Conservation (phyloP, 2,329 filamentous ascomycete species). For the Lasiodiplodia citricola region DNA sequence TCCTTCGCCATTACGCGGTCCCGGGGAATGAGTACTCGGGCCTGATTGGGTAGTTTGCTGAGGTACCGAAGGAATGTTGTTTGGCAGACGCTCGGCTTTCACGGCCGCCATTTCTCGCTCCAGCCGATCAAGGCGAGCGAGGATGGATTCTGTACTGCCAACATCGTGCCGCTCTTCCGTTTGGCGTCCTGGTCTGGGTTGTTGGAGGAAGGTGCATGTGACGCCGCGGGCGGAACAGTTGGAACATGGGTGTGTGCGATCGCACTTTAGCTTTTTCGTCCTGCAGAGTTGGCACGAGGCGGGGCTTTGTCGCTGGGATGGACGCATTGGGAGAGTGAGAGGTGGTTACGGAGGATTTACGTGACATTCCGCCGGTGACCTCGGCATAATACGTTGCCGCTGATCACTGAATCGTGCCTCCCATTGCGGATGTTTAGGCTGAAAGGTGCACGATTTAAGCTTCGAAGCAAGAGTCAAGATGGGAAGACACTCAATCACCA, state of each 20-base stretch:
- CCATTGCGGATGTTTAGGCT: too few relatives aligned
- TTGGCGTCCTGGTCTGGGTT: not conserved
- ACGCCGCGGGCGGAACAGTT: not conserved
- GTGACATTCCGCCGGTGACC: too few relatives aligned
- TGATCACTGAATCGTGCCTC: too few relatives aligned
- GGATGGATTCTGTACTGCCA: not conserved
- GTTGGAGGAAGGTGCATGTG: not conserved
- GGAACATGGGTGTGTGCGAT: conserved; percentile 4
- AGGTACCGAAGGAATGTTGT: too few relatives aligned
- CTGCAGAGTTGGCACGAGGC: conserved; percentile 21
- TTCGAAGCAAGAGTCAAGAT: too few relatives aligned
- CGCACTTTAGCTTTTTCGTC: conserved; percentile 13
- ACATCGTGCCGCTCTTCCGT: not conserved
- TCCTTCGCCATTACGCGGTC: not conserved
- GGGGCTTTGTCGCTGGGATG: conserved; percentile 31
- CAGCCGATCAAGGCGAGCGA: not conserved
- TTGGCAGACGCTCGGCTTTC: too few relatives aligned
- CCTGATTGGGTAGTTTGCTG: not conserved
- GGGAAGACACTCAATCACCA: too few relatives aligned
- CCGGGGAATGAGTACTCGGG: too few relatives aligned
- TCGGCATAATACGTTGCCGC: too few relatives aligned
- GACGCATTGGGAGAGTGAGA: too few relatives aligned
- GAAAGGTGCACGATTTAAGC: too few relatives aligned
- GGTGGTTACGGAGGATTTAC: too few relatives aligned
- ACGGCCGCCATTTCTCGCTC: not conserved